Percentiles rank a stretch among this genome's conserved stretches.
Evolutionary conservation across 176 grass and related monocot genomes (phyloP).

Genomic region (Luzula sylvatica): DNA sequence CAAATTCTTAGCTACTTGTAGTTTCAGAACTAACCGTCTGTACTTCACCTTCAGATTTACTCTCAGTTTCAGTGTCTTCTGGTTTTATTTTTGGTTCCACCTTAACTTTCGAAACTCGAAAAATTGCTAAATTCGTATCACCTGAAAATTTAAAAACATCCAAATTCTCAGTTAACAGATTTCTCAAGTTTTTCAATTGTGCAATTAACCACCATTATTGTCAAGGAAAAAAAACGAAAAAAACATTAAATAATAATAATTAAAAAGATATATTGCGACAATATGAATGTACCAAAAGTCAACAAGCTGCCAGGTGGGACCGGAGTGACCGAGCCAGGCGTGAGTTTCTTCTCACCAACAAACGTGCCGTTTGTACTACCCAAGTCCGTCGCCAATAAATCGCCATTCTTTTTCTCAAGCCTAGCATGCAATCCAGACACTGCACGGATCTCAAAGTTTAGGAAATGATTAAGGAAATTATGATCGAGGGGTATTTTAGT

Average conservation of each 20-base stretch:
- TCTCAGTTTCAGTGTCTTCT: constrained; percentile 1
- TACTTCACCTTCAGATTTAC: constrained; percentile 4
- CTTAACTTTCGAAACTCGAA: constrained; percentile 37
- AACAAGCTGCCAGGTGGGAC: constrained; percentile 34
- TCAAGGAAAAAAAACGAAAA: background rate
- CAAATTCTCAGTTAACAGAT: too few species aligned
- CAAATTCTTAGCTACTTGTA: background rate
- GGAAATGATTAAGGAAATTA: background rate
- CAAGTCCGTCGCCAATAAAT: constrained; percentile 55
- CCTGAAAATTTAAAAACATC: constrained; percentile 17
- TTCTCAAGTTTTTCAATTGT: too few species aligned
- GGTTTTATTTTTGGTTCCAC: constrained; percentile 12
- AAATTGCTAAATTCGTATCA: constrained; percentile 58
- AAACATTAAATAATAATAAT: background rate
- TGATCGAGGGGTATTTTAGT: too few species aligned
- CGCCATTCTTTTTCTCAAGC: constrained; percentile 54
- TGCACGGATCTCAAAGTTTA: constrained; percentile 12
- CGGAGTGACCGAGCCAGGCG: constrained; percentile 27
- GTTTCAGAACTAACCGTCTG: constrained; percentile 23
- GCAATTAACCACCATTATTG: background rate
- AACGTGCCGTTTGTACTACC: constrained; percentile 84
- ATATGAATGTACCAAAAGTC: constrained; percentile 26
- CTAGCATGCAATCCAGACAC: constrained; percentile 65
- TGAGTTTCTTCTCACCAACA: constrained; percentile 56
- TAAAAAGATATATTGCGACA: background rate